Conservation (phyloP, 1,284 basidiomycete genomes). For the Boletus subluridellus region DNA sequence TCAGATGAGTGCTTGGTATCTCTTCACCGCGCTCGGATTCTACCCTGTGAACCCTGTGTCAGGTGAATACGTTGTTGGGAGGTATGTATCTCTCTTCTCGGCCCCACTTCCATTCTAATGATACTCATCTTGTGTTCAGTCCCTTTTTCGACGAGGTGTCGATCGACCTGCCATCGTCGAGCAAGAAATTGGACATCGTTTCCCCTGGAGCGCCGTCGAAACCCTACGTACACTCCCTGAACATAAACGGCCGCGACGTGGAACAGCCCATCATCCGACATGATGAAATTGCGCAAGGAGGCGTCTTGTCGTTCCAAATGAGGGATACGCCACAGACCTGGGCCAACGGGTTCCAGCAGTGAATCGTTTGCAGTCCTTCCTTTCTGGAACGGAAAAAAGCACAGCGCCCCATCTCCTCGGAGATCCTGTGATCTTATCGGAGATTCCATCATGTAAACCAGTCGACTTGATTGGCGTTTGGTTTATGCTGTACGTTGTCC, state of each 20-base stretch:
- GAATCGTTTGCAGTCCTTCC: background rate
- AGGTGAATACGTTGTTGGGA: conserved; percentile 69
- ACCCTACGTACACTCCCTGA: conserved; percentile 58
- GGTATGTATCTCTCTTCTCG: conserved; percentile 37
- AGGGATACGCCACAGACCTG: conserved; percentile 45
- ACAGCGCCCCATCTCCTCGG: background rate
- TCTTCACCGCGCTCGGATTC: conserved; percentile 79
- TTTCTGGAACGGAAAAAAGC: background rate
- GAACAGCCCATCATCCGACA: conserved; percentile 53
- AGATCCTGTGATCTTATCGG: background rate
- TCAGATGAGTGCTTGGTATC: conserved; percentile 86
- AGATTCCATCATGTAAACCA: background rate
- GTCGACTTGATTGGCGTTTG: background rate
- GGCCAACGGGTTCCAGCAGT: conserved; percentile 27
- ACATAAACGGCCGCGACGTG: conserved; percentile 47
- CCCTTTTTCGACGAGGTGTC: conserved; percentile 60
- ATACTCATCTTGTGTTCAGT: conserved; percentile 12
- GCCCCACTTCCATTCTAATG: background rate
- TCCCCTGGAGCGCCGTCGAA: conserved; percentile 53
- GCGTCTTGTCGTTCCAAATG: conserved; percentile 64
- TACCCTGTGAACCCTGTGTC: conserved; percentile 84
- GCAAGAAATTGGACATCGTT: conserved; percentile 45
- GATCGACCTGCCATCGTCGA: conserved; percentile 50
- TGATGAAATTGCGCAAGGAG: conserved; percentile 54
- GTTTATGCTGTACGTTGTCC: background rate